phyloP scores from a whole-genome alignment of 768 basidiomycete species.

The Phaeolepiota aurea region DNA sequence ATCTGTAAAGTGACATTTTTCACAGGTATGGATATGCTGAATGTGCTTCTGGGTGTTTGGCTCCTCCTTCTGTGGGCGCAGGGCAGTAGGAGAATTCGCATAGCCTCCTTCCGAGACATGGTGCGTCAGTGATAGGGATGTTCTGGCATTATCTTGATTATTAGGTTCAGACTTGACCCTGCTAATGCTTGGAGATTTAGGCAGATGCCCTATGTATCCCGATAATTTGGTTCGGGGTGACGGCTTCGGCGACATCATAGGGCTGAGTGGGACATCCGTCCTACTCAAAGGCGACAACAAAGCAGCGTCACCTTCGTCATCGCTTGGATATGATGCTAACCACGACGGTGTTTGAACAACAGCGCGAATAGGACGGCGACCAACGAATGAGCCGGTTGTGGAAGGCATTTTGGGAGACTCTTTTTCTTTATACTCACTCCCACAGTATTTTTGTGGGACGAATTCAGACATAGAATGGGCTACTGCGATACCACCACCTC shows the following conservation, averaged over 20 bases:
- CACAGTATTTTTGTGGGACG: too few species aligned
- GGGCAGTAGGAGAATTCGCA: too few species aligned
- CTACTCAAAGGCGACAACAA: conserved; percentile 3
- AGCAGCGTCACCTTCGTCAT: conserved; percentile 9
- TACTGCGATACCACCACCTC: too few species aligned
- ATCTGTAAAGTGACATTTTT: not conserved
- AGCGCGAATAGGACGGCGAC: conserved; percentile 8
- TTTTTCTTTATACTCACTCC: too few species aligned
- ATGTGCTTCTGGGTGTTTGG: too few species aligned
- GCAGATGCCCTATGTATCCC: not conserved
- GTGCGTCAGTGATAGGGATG: too few species aligned
- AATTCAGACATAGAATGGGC: too few species aligned
- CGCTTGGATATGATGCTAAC: conserved; percentile 17
- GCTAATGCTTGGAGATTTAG: not conserved
- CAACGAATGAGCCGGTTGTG: conserved; percentile 1
- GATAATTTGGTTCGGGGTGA: conserved; percentile 1
- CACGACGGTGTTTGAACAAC: conserved; percentile 21
- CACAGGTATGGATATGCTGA: too few species aligned
- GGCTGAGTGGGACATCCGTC: conserved; percentile 6
- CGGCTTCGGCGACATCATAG: conserved; percentile 10
- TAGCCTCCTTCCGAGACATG: too few species aligned
- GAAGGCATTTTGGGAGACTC: too few species aligned
- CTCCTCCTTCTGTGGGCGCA: too few species aligned
- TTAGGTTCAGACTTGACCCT: not conserved
- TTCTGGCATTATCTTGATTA: too few species aligned